These are phyloP conservation scores for Malus fusca DNA, from an alignment of 306 rosid genomes.

Conservation along the genomic window DNA sequence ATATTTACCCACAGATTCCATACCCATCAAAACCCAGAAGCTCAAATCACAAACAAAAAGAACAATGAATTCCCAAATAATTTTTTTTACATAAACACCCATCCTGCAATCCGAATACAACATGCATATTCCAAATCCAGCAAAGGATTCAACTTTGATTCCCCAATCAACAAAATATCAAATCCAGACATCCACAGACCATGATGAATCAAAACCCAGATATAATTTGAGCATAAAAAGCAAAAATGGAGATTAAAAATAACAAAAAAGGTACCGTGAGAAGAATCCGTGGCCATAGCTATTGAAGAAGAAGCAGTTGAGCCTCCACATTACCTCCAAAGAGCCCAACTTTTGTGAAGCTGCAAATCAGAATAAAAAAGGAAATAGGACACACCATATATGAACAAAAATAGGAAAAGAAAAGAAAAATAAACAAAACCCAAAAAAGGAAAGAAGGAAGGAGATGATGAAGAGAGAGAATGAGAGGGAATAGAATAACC, in stretches of 20 bases:
- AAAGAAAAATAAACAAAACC: background rate
- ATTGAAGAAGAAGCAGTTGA: slow-evolving; percentile 25
- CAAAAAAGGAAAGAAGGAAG: background rate
- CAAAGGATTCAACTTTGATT: slow-evolving; percentile 9
- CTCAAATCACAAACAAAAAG: slow-evolving; percentile 22
- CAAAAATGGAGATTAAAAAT: background rate
- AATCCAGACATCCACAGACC: background rate
- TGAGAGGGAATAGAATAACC: slow-evolving; percentile 39
- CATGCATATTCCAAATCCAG: slow-evolving; percentile 17
- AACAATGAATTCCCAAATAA: background rate
- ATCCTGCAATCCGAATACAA: slow-evolving; percentile 1
- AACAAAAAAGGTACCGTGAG: slow-evolving; percentile 19
- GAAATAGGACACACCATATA: background rate
- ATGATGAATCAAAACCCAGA: slow-evolving; percentile 16
- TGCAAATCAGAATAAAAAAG: slow-evolving; percentile 32
- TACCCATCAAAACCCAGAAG: slow-evolving; percentile 20
- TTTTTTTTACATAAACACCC: background rate
- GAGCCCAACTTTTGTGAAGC: slow-evolving; percentile 32
- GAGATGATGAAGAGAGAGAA: slow-evolving; percentile 8
- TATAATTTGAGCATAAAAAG: background rate
- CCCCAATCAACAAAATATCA: slow-evolving; percentile 7
- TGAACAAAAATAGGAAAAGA: slow-evolving; percentile 6
- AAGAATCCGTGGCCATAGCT: slow-evolving; percentile 59
- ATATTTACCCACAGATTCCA: slow-evolving; percentile 5
- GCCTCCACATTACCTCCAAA: slow-evolving; percentile 52